These are phyloP conservation scores for Teunomyces cretensis DNA, from an alignment of 805 yeast species.

Conservation along the genomic window DNA sequence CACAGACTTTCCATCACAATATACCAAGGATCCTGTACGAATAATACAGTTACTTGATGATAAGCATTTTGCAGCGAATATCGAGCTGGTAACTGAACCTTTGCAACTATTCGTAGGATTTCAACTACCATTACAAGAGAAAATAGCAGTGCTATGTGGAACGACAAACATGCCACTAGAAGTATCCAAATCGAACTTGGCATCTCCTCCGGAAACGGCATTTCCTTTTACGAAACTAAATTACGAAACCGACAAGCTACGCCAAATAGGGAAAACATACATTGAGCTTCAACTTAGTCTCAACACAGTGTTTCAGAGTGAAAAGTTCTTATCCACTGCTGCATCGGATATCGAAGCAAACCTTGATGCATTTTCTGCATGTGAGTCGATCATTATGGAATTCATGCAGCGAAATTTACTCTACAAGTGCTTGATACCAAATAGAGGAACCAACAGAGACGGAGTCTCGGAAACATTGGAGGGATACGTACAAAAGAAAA, in stretches of 20 bases:
- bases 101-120: conserved; percentile 26
- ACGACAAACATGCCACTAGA: conserved; percentile 18
- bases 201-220: neutral
- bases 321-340: conserved; percentile 29
- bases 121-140: conserved; percentile 24
- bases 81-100: conserved; percentile 13
- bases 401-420: conserved; percentile 34
- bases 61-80: neutral
- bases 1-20: conserved; percentile 14
- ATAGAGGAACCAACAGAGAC: conserved; percentile 25
- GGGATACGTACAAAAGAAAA: conserved; percentile 8
- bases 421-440: conserved; percentile 30
- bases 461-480: conserved; percentile 15
- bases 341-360: conserved; percentile 25
- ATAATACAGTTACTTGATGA: conserved; percentile 12
- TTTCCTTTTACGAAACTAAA: neutral
- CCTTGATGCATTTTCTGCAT: conserved; percentile 17
- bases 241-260: conserved; percentile 19
- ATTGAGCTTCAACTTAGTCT: conserved; percentile 23
- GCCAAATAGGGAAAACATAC: conserved; percentile 25
- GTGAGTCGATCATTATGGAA: conserved; percentile 19
- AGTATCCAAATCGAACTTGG: neutral
- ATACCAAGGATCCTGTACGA: conserved; percentile 8
- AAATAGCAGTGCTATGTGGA: conserved; percentile 29
- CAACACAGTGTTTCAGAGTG: conserved; percentile 28